Evolutionary conservation across 2,329 filamentous ascomycete species (phyloP), one percentile per base, ranked within the genome.

Genomic region (Chaetothyriales sp.): DNA sequence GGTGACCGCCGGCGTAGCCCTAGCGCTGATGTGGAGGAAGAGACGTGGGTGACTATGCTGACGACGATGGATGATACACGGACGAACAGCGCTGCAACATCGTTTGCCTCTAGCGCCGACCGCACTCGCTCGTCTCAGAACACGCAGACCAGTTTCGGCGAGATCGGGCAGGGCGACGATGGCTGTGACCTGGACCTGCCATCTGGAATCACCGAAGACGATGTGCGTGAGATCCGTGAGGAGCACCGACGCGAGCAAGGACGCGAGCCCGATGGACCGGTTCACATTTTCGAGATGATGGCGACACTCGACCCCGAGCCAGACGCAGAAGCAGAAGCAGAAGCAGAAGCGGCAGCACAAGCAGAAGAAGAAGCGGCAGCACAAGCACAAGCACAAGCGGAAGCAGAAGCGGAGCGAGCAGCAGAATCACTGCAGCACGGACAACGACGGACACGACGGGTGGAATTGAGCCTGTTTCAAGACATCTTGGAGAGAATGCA

Each of bases 1-100:
- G 88, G 87, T 39, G 87, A 95, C 66, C 83, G 88, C 52, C 79
- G 86, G 55, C 80, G 87, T 59, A 94, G 87, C 65, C 69, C 86
- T n/a, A 88, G 83, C 62, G 82, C 83, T 10, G 43, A 47, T 6
- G 47, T 44, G 19, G 73, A 71, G 42, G 75, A 79, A 55, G 73
- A 75, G 47, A 73, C 73, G 1, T 95, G 89, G 89, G 83, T 90
- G 53, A 86, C 81, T 2, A 79, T 95, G 49, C 72, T 88, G 51
- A 82, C 77, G 5, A 93, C 86, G 0, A 76, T 95, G 54, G 82
- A 84, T 0, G 86, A 86, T 0, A 88, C 95, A 64, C 80, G 86
- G 2, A 86, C 88, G 0, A 93, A 84, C 59, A 78, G 80, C 1
- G 80, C 84, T 9, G 26, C 45, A 26, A 89, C 87, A 1, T 95